Conservation (phyloP, 78 protist genomes). For the Dictyostelium brefeldianum region DNA sequence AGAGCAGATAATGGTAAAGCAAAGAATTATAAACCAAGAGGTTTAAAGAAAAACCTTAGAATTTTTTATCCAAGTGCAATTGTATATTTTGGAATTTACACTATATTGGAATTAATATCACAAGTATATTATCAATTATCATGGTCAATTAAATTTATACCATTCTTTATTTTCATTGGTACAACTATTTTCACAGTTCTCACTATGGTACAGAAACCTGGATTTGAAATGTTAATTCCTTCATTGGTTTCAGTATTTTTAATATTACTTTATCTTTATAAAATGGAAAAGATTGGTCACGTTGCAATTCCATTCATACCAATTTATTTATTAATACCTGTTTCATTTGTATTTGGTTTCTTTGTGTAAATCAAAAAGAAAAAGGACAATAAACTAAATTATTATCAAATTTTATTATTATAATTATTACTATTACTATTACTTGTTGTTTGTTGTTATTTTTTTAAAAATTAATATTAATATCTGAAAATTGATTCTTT, state of each 20-base stretch:
- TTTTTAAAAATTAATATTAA: constrained; percentile 26
- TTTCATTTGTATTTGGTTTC: not conserved
- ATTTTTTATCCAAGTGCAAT: constrained; percentile 4
- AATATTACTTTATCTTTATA: not conserved
- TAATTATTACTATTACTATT: not conserved
- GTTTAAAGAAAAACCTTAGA: not conserved
- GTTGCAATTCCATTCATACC: constrained; percentile 23
- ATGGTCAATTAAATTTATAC: constrained; percentile 33
- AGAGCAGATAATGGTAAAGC: not conserved
- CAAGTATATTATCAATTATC: not conserved
- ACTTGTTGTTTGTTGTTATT: not conserved
- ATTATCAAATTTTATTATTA: not conserved
- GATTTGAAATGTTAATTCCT: not conserved
- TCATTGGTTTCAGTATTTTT: not conserved
- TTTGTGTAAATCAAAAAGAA: not conserved
- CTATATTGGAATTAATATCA: not conserved
- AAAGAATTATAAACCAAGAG: not conserved
- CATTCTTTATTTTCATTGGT: constrained; percentile 27
- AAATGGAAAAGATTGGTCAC: not conserved
- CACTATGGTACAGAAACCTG: not conserved
- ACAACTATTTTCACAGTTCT: not conserved
- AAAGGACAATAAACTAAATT: not conserved
- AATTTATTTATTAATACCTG: not conserved
- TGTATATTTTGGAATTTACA: not conserved
- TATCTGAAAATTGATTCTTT: constrained; percentile 67